Evolutionary conservation across 495 filamentous ascomycete species (phyloP).

Genomic region (Aspergillus bertholletiae): DNA sequence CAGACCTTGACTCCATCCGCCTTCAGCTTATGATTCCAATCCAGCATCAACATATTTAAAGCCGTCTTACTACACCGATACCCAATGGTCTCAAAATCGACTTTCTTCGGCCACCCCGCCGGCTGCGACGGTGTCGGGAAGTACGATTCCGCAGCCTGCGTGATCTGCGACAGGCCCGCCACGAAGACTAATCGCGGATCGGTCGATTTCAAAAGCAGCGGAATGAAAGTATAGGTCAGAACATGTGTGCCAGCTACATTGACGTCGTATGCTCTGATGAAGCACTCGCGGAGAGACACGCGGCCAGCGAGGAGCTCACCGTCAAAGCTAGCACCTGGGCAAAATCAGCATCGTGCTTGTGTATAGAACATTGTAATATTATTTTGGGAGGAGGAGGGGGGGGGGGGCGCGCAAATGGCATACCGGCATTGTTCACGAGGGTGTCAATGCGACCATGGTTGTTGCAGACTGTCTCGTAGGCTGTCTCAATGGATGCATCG

Average conservation of each 20-base stretch:
- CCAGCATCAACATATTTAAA: slow-evolving; percentile 34
- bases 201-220: slow-evolving; percentile 45
- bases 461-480: slow-evolving; percentile 7
- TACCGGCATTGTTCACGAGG: slow-evolving; percentile 25
- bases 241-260: slow-evolving; percentile 51
- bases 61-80: slow-evolving; percentile 32
- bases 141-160: slow-evolving; percentile 18
- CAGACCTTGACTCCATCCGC: slow-evolving; percentile 38
- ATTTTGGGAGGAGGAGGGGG: too few species aligned
- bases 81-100: slow-evolving; percentile 27
- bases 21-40: slow-evolving; percentile 29
- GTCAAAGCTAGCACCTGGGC: slow-evolving; percentile 29
- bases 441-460: slow-evolving; percentile 2
- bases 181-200: slow-evolving; percentile 49
- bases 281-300: slow-evolving; percentile 38
- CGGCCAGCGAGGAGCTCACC: slow-evolving; percentile 22
- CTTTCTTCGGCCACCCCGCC: slow-evolving; percentile 45
- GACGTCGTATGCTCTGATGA: slow-evolving; percentile 41
- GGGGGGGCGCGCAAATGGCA: not conserved
- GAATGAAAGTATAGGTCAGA: slow-evolving; percentile 37
- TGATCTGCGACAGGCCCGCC: slow-evolving; percentile 25
- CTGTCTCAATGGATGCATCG: slow-evolving; percentile 20
- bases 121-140: slow-evolving; percentile 18
- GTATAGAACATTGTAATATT: too few species aligned
- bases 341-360: too few species aligned